phyloP scores from a whole-genome alignment of 805 yeast species.

The Pichia exigua region DNA sequence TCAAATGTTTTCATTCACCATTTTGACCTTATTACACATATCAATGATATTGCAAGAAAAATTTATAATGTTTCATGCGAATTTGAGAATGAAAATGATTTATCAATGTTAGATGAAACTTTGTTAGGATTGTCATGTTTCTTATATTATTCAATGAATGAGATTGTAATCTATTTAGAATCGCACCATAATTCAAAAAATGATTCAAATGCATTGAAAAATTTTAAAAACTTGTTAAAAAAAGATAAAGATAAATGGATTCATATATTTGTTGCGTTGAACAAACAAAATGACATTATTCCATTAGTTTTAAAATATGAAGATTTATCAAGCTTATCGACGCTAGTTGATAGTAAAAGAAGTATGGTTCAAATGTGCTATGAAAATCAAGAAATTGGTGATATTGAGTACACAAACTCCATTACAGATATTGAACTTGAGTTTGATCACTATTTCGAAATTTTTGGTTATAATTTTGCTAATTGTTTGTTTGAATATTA shows the following conservation, averaged over 20 bases:
- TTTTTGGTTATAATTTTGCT: constrained; percentile 66
- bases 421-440: constrained; percentile 14
- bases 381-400: constrained; percentile 15
- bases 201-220: not conserved
- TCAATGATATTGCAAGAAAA: constrained; percentile 16
- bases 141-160: constrained; percentile 19
- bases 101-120: constrained; percentile 11
- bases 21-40: constrained; percentile 11
- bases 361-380: constrained; percentile 23
- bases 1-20: constrained; percentile 14
- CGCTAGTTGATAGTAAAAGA: constrained; percentile 39
- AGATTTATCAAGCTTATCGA: constrained; percentile 60
- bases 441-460: constrained; percentile 46
- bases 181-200: not conserved
- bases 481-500: constrained; percentile 51
- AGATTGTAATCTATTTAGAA: constrained; percentile 8
- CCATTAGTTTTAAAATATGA: constrained; percentile 55
- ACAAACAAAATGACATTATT: constrained; percentile 46
- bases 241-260: constrained; percentile 45
- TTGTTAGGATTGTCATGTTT: constrained; percentile 18
- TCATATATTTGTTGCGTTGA: constrained; percentile 41
- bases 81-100: not conserved
- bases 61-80: constrained; percentile 1
- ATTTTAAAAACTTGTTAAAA: constrained; percentile 10
- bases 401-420: constrained; percentile 14